Evolutionary conservation across 345 rosid genomes (phyloP), one percentile per base, ranked within the genome.

Genomic region (Turnera subulata): DNA sequence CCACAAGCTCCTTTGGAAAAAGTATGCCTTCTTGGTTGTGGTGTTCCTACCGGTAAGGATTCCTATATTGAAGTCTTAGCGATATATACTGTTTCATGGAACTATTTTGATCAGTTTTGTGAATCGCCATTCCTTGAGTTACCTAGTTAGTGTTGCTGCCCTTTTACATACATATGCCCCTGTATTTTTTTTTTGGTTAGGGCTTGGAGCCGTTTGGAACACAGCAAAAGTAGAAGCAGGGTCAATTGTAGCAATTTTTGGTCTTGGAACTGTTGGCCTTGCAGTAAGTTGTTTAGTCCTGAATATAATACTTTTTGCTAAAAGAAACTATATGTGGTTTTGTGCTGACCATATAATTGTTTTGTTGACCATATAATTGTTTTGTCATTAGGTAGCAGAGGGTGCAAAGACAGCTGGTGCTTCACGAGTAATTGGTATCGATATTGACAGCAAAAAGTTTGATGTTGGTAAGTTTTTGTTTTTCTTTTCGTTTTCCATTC

Each of bases 1-100:
- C 93, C 93, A 20, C 38, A 68, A 44, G 99, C 99, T 73, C 99
- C 97, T 58, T 66, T 94, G 79, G 96, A 94, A 0, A 94, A 90
- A 86, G 97, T 94, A 2, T 88, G 97, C 80, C 99, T 94, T 66
- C 97, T 94, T 76, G 99, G 97, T 5, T 90, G 99, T 81, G 99
- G 99, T 78, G 92, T 94, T 81, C 83, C 99, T 42, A 94, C 99
- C 54, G 99, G 99, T 84, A 76, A 63, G 75, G 12, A 54, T 14
- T 6, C 37, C 45, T 50, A 37, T 55, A 49, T n/a, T n/a, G n/a
- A n/a, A n/a, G n/a, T n/a, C n/a, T n/a, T n/a, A n/a, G n/a, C n/a
- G n/a, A n/a, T n/a, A n/a, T n/a, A n/a, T n/a, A n/a, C n/a, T n/a
- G n/a, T n/a, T n/a, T n/a, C n/a, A n/a, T n/a, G n/a, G n/a, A n/a